A percentile compares a stretch with the other conserved stretches of the same genome.
phyloP scores from a whole-genome alignment of 169 alveolate genomes.

The Toxoplasma gondii region DNA sequence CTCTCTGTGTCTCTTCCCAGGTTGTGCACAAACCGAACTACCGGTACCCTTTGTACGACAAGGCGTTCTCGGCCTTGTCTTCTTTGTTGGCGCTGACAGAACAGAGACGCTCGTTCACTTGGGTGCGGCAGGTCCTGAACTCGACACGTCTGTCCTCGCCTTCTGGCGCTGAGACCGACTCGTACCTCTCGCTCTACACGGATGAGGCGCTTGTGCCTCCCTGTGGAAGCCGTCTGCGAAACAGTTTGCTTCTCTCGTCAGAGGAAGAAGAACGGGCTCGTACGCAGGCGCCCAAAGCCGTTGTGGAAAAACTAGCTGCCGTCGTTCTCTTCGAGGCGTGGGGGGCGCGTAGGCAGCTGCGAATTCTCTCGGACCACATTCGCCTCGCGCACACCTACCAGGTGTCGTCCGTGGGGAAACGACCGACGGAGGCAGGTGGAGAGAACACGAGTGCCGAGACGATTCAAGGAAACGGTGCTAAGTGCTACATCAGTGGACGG shows the following conservation, averaged over 20 bases:
- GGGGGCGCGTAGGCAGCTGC: not conserved
- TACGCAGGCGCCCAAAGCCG: not conserved
- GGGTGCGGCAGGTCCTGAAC: not conserved
- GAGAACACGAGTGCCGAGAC: not conserved
- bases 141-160: not conserved
- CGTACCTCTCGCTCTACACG: conserved; percentile 23
- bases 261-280: not conserved
- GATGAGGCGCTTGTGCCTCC: not conserved
- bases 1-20: not conserved
- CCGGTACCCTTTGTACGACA: conserved; percentile 30
- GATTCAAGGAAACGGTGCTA: not conserved
- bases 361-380: not conserved
- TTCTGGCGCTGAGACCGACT: not conserved
- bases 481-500: not conserved
- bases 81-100: not conserved
- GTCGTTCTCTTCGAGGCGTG: not conserved
- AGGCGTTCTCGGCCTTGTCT: not conserved
- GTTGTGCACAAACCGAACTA: conserved; percentile 9
- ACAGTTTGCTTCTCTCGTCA: not conserved
- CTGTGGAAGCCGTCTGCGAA: not conserved
- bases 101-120: not conserved
- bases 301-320: not conserved
- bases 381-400: not conserved
- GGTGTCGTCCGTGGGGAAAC: not conserved
- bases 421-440: not conserved